Base-by-base conservation (phyloP, 768 basidiomycete genomes). In the Saitozyma podzolica region DNA sequence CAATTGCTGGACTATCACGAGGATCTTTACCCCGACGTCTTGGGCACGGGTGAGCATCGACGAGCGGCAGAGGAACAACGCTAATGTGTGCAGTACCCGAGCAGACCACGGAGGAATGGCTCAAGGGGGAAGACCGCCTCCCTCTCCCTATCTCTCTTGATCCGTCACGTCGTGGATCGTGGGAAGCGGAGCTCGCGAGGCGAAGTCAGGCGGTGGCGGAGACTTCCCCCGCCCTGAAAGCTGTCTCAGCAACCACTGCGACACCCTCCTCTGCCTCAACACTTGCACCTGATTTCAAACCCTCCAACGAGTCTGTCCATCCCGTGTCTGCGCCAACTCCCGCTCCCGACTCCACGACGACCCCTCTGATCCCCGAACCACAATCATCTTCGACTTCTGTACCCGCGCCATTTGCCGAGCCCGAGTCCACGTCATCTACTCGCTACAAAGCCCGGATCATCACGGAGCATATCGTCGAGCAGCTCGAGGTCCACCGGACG, bases 1-100 rank as follows among this genome's bases (percentile, higher is more conserved):
- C 77, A 78, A 53, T 70, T 80, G 51, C 70, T 82, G 48, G 81
- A 82, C 61, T 82, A 75, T 52, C 77, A 80, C 61, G 59, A 69
- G 8, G 80, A 80, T 40, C 59, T 80, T 39, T 80, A 68, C 54
- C 81, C 81, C 2, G 69, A 74, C 49, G 58, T 71, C 10, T 10
- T 11, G 0, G 64, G 69, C 1, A 66, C 64, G 1, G 40, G 72
- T 74, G 43, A 60, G 72, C 69, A 7, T 10, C 37, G 47, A 17
- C 37, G 13, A 49, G 20, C 9, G 11, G 54, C 7, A 53, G 19
- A 13, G 14, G 20, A 48, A 20, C 29, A 17, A 40, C 20, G 37
- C 19, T 19, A 29, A 14, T 45, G n/a, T 60, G 7, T 41, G 9
- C 48, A 74, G 72, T 67, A 39, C 65, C 72, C 14, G 69, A 70